phyloP scores from a whole-genome alignment of 306 rosid genomes.

The Dalbergia oliveri region DNA sequence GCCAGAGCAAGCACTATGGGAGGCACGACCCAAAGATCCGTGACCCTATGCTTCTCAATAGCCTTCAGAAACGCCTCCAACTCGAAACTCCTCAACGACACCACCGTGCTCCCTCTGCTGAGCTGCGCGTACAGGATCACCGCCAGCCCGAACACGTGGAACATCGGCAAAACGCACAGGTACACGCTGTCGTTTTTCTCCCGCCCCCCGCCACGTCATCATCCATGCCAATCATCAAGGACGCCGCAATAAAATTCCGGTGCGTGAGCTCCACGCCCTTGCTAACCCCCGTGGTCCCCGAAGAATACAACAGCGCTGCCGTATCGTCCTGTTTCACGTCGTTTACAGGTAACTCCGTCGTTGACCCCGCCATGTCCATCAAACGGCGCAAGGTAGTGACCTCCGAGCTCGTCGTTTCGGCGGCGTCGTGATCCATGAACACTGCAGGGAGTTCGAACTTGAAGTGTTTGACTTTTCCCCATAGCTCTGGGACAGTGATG shows the following conservation, averaged over 20 bases:
- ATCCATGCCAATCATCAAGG: conserved; percentile 64
- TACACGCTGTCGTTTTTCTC: conserved; percentile 39
- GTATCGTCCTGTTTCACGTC: conserved; percentile 64
- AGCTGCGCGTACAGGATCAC: conserved; percentile 60
- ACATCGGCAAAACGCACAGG: conserved; percentile 81
- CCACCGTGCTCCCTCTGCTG: conserved; percentile 64
- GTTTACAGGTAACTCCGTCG: conserved; percentile 57
- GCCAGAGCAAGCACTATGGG: conserved; percentile 80
- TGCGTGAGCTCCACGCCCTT: conserved; percentile 80
- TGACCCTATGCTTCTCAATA: conserved; percentile 69
- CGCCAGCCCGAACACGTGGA: conserved; percentile 73
- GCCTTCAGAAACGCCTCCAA: conserved; percentile 61
- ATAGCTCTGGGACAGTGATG: conserved; percentile 65
- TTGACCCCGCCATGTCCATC: conserved; percentile 34
- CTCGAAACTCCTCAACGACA: conserved; percentile 63
- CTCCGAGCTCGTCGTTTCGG: conserved; percentile 35
- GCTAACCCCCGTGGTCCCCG: conserved; percentile 82
- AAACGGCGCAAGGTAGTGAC: conserved; percentile 12
- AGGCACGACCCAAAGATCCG: conserved; percentile 85
- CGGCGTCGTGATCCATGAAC: conserved; percentile 40
- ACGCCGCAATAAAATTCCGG: conserved; percentile 65
- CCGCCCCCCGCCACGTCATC: conserved; percentile 51
- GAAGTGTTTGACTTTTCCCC: conserved; percentile 62
- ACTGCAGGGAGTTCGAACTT: conserved; percentile 61
- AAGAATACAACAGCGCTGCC: conserved; percentile 77